Conservation (phyloP, 495 filamentous ascomycete genomes). For the Cercophora sp. region DNA sequence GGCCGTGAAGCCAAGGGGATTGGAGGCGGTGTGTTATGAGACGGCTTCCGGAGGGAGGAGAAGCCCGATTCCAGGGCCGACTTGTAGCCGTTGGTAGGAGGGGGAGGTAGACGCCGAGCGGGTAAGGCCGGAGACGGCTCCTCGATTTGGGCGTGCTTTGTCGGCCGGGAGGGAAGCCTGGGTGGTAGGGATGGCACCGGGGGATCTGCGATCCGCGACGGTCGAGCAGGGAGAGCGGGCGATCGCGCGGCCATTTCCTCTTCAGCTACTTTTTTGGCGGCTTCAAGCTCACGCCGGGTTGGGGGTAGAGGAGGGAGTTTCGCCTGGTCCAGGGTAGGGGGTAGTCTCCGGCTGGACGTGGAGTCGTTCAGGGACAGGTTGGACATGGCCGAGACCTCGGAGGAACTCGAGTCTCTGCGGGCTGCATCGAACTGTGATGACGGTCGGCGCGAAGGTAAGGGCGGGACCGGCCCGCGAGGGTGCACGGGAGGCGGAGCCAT, state of each 20-base stretch:
- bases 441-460: constrained; percentile 22
- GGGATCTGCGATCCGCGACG: constrained; percentile 23
- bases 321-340: constrained; percentile 46
- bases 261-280: constrained; percentile 36
- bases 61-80: constrained; percentile 23
- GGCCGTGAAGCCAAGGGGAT: constrained; percentile 46
- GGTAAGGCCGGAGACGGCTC: constrained; percentile 25
- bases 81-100: constrained; percentile 26
- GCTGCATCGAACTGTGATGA: constrained; percentile 29
- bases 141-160: constrained; percentile 13
- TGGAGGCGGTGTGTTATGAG: constrained; percentile 38
- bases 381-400: constrained; percentile 42
- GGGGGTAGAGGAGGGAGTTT: constrained; percentile 49
- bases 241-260: constrained; percentile 18
- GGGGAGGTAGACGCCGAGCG: constrained; percentile 39
- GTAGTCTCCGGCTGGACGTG: constrained; percentile 37
- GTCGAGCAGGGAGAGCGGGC: constrained; percentile 20
- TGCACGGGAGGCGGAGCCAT: neutral
- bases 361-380: constrained; percentile 35
- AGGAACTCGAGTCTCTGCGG: constrained; percentile 44
- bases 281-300: constrained; percentile 41
- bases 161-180: constrained; percentile 38
- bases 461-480: constrained; percentile 18
- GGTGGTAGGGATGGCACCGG: constrained; percentile 37
- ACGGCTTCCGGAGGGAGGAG: constrained; percentile 8